Base-by-base conservation (phyloP, 805 yeast species). In the Cyberlindnera misumaiensis region DNA sequence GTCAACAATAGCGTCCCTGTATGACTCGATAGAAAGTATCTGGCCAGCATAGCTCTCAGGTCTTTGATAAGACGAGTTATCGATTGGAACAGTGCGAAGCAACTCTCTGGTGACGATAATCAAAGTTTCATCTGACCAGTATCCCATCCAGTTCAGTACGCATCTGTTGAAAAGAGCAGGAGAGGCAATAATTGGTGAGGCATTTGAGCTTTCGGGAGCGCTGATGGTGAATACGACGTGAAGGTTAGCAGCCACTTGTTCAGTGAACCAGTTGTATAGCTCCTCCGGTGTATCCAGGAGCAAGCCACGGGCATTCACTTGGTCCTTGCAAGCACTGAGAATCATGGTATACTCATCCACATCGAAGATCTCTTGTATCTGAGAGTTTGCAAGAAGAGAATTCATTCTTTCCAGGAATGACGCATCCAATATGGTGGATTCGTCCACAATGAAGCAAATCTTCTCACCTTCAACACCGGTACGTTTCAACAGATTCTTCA, bases 151-250 rank as follows among this genome's bases (percentile, higher is more conserved):
- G 52, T 81, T 76, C 28, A 90, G 60, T 2, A 86, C 94, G 65
- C 97, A 89, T 52, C 97, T 66, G 52, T 89, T 89, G 60, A 86
- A 80, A 26, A 89, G 62, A 0, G 97, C 97, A 0, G 96, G 95
- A 0, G 96, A 89, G 0, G 87, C 67, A 2, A 81, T 67, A 11
- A 80, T 67, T 14, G 70, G 72, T 0, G 79, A 66, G 8, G 56
- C 47, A 6, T 39, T 30, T 2, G 41, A 29, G 2, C 51, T 45
- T 12, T 67, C 59, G 0, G 77, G 72, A 22, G 80, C 79, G 41
- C 76, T 73, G 45, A 86, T 70, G 0, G 88, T 83, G 53, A 90
- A 86, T 0, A 87, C 75, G 18, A 88, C 89, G 57, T 90, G 97
- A 14, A 90, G 63, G 48, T 88, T 85, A 16, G 63, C 59, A 0